Evolutionary conservation across 1,284 basidiomycete species (phyloP), one percentile per base, ranked within the genome.

Genomic region (Irpex rosettiformis): DNA sequence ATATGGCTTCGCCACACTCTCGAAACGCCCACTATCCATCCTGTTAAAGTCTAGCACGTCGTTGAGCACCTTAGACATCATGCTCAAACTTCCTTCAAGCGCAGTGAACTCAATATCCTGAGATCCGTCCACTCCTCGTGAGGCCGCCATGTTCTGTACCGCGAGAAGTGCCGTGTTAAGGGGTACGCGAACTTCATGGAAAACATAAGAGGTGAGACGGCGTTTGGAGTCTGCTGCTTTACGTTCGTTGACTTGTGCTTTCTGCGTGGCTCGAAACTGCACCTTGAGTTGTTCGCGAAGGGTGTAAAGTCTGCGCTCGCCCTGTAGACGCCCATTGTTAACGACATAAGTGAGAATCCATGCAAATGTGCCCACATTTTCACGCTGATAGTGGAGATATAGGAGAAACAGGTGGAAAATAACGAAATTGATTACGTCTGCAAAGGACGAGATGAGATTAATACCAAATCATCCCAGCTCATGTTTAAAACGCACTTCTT

Each of bases 61-160:
- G 67, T 96, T 94, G 30, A 95, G 75, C 0, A 96, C 93, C 78
- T 91, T 91, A n/a, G 87, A 88, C 89, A 94, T 96, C 89, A 94
- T 93, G 60, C 84, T 88, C 58, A 96, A 73, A 69, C 88, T 91
- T 2, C 90, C 90, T 66, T 89, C 87, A 22, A 96, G 78, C 4
- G 91, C 91, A 62, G 81, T 84, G 69, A 91, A 91, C 71, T 94
- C 92, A 51, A 93, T 81, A 62, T 89, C 88, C 62, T 89, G 84
- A 18, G 83, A 80, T 63, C 81, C 82, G 3, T 79, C 78, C 45
- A 93, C 77, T 5, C 79, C 78, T 6, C 84, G 81, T 0, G 80
- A 84, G 0, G 90, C 91, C 61, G 89, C 87, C 79, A 96, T 88
- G 68, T 96, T 96, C 73, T 96, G 94, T 5, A 94, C 87, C 0